A percentile compares a stretch with the other conserved stretches of the same genome.
These are phyloP conservation scores for Zanthoxylum bungeanum DNA, from an alignment of 345 rosid species.

Conservation along the genomic window DNA sequence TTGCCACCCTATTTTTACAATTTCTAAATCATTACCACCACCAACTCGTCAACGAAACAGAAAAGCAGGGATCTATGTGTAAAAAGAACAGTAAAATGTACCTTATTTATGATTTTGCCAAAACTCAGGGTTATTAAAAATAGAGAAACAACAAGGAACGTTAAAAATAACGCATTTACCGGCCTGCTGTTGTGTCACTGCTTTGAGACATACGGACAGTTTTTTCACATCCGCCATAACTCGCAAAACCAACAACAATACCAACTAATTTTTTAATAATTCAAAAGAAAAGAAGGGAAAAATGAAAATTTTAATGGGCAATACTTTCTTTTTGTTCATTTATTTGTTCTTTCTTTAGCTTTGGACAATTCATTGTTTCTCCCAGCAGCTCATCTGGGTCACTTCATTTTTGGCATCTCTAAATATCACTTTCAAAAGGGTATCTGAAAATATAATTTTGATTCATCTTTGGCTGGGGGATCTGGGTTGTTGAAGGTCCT, in stretches of 20 bases:
- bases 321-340: background rate
- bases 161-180: constrained; percentile 15
- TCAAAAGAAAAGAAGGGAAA: background rate
- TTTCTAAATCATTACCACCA: too few species aligned
- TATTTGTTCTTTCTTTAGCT: constrained; percentile 1
- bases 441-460: background rate
- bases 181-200: background rate
- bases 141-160: too few species aligned
- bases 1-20: too few species aligned
- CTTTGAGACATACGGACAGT: background rate
- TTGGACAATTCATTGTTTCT: background rate
- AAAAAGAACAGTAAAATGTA: too few species aligned
- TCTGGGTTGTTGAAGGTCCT: background rate
- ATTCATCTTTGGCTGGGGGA: constrained; percentile 6
- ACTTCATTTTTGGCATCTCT: background rate
- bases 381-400: constrained; percentile 3
- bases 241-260: background rate
- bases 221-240: background rate
- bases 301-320: too few species aligned
- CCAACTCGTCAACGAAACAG: too few species aligned
- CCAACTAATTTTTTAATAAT: background rate
- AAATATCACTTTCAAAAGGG: constrained; percentile 4
- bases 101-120: too few species aligned
- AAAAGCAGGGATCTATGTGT: too few species aligned
- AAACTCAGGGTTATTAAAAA: too few species aligned